These are phyloP conservation scores for Zygoascus ofunaensis DNA, from an alignment of 805 yeast genomes.

Conservation along the genomic window DNA sequence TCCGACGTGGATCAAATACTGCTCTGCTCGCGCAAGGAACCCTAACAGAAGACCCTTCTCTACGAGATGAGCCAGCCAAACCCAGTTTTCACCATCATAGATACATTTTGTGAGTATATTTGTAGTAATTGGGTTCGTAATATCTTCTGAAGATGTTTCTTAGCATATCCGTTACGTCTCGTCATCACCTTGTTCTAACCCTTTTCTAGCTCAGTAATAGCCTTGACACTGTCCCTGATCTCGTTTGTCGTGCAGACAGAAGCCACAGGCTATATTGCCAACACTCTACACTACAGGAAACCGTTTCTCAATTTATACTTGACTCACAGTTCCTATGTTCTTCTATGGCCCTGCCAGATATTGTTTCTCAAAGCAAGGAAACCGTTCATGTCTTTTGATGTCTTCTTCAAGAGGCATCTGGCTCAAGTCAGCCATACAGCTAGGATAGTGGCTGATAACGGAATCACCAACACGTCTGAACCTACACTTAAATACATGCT, in stretches of 20 bases:
- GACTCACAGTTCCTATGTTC: constrained; percentile 74
- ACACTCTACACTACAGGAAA: constrained; percentile 42
- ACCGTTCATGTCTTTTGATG: constrained; percentile 24
- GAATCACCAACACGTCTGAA: constrained; percentile 8
- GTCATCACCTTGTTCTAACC: no score
- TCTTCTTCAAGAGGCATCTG: constrained; percentile 15
- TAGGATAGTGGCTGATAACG: constrained; percentile 13
- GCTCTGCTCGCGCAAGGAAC: background rate
- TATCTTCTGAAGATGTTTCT: no score
- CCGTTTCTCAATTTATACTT: constrained; percentile 53
- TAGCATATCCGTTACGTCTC: no score
- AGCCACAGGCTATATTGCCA: constrained; percentile 59
- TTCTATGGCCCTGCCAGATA: constrained; percentile 64
- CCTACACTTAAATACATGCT: constrained; percentile 39
- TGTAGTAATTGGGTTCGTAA: background rate
- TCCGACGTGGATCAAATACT: background rate
- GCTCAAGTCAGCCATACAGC: constrained; percentile 19
- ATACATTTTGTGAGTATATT: background rate
- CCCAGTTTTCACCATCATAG: constrained; percentile 7
- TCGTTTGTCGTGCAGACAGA: constrained; percentile 78
- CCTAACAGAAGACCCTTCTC: no score
- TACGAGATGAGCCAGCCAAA: background rate
- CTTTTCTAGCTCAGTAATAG: constrained; percentile 35
- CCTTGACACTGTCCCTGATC: constrained; percentile 42
- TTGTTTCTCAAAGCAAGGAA: constrained; percentile 40